Evolutionary conservation across 371 early-diverging fungal genomes (phyloP).

Genomic region (Mucor indicus): DNA sequence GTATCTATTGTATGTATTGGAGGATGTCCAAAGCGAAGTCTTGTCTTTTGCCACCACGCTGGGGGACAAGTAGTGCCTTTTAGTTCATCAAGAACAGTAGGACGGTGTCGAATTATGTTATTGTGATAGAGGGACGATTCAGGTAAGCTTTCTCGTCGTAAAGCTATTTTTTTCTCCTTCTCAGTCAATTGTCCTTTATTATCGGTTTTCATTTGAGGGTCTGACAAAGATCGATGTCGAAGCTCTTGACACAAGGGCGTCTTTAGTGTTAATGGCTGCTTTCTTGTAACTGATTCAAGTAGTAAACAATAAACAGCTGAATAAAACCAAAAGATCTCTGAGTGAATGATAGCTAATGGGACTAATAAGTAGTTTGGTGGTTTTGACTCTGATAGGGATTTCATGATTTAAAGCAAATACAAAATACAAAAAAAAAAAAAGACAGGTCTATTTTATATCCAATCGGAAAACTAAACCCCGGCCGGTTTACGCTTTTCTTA

Average conservation of each 20-base stretch:
- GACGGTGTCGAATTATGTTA: constrained; percentile 4
- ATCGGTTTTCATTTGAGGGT: neutral
- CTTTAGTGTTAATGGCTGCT: neutral
- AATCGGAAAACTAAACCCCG: no score
- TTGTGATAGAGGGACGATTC: neutral
- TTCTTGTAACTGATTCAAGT: constrained; percentile 1
- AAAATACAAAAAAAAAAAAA: constrained; percentile 1
- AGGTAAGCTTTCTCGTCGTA: neutral
- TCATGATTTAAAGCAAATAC: neutral
- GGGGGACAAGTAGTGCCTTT: constrained; percentile 29
- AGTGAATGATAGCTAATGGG: constrained; percentile 13
- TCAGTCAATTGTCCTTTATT: no score
- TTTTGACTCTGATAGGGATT: neutral
- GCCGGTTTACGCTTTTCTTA: no score
- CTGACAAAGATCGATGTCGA: no score
- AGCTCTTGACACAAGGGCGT: no score
- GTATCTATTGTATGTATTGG: no score
- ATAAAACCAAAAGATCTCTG: constrained; percentile 19
- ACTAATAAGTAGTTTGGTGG: constrained; percentile 1
- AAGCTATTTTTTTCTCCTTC: neutral
- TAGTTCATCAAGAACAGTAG: constrained; percentile 17
- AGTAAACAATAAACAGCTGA: constrained; percentile 17
- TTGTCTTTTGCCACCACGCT: constrained; percentile 28
- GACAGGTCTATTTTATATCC: no score
- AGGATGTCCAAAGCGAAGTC: constrained; percentile 13